Evolutionary conservation across 768 basidiomycete species (phyloP).

Genomic region (Pisolithus tinctorius): DNA sequence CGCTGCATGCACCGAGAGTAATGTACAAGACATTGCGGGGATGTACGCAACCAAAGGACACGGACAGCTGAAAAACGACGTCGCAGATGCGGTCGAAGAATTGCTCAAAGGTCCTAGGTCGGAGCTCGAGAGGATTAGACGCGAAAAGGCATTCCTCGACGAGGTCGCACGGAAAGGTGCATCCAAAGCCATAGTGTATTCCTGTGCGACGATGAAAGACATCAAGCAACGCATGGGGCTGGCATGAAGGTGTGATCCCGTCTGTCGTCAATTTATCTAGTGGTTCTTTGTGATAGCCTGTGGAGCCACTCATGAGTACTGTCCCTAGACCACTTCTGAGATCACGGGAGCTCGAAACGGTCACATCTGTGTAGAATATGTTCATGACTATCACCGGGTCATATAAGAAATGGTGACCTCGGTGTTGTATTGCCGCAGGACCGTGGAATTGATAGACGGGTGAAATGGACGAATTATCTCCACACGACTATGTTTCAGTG

Average conservation of each 20-base stretch:
- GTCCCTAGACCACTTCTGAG: too few relatives aligned
- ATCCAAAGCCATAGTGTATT: slow-evolving; percentile 52
- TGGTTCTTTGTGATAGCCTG: too few relatives aligned
- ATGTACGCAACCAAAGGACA: slow-evolving; percentile 53
- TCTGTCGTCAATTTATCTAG: too few relatives aligned
- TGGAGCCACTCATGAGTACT: too few relatives aligned
- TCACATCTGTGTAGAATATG: too few relatives aligned
- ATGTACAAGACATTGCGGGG: slow-evolving; percentile 38
- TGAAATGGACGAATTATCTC: slow-evolving; percentile 47
- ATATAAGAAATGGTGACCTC: too few relatives aligned
- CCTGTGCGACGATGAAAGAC: slow-evolving; percentile 54
- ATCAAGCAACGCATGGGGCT: slow-evolving; percentile 66
- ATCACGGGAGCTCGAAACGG: too few relatives aligned
- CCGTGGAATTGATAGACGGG: not conserved
- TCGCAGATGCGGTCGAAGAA: slow-evolving; percentile 67
- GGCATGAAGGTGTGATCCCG: slow-evolving; percentile 6
- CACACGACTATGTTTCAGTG: slow-evolving; percentile 42
- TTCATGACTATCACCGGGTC: too few relatives aligned
- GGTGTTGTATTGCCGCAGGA: too few relatives aligned
- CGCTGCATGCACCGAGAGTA: slow-evolving; percentile 57
- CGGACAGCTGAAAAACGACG: slow-evolving; percentile 64
- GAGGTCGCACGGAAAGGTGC: slow-evolving; percentile 61
- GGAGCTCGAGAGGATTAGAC: slow-evolving; percentile 60
- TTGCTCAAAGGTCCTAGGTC: slow-evolving; percentile 57
- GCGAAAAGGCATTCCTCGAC: slow-evolving; percentile 53